Evolutionary conservation across 441 rosid species (phyloP).

Genomic region (Jatropha multifida): DNA sequence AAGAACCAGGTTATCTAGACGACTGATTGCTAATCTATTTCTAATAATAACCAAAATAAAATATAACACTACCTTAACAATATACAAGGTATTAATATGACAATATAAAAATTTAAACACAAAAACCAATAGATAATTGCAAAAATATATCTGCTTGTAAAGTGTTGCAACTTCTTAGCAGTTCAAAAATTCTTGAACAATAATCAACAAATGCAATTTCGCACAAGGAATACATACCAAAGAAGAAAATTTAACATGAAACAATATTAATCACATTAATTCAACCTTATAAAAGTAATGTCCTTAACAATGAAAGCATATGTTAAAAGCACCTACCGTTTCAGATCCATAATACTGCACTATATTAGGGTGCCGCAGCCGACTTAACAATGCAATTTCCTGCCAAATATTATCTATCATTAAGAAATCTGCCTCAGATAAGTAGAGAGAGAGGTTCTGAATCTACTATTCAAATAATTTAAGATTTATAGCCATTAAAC

Average conservation of each 20-base stretch:
- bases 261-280: background rate
- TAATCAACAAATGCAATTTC: background rate
- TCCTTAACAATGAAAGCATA: background rate
- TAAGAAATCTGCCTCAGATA: slow-evolving; percentile 1
- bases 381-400: slow-evolving; percentile 77
- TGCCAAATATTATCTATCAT: slow-evolving; percentile 29
- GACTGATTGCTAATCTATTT: background rate
- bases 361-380: slow-evolving; percentile 80
- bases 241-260: background rate
- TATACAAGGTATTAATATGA: background rate
- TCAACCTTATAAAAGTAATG: background rate
- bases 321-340: slow-evolving; percentile 45
- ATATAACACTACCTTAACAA: background rate
- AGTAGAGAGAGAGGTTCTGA: background rate
- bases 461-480: background rate
- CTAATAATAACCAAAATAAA: background rate
- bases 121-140: background rate
- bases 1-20: background rate
- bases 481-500: background rate
- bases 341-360: slow-evolving; percentile 98
- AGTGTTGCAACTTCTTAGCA: background rate
- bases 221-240: background rate
- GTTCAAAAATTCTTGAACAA: background rate
- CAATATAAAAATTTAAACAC: too few relatives aligned
- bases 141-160: background rate